Conservation (phyloP, 2,329 filamentous ascomycete species). For the Alternaria triticina region DNA sequence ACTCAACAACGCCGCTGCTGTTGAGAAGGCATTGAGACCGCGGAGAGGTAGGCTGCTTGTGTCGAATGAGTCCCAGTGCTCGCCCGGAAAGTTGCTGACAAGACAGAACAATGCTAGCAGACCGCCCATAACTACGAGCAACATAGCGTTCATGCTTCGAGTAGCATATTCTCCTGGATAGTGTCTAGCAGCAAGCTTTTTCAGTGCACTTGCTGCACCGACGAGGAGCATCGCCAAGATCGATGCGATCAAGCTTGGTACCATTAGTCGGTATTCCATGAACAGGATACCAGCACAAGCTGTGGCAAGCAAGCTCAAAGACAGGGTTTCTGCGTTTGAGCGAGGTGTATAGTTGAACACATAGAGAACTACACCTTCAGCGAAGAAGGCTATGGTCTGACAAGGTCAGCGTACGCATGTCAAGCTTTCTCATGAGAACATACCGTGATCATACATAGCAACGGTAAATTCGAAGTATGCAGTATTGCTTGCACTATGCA, state of each 20-base stretch:
- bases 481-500: conserved; percentile 37
- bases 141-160: not conserved
- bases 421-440: conserved; percentile 6
- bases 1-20: conserved; percentile 18
- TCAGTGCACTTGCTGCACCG: conserved; percentile 24
- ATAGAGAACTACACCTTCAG: conserved; percentile 19
- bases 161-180: conserved; percentile 6
- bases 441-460: conserved; percentile 40
- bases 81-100: not conserved
- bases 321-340: conserved; percentile 18
- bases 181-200: conserved; percentile 10
- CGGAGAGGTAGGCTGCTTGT: conserved; percentile 12
- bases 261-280: conserved; percentile 36
- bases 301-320: conserved; percentile 16
- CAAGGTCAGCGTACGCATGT: conserved; percentile 1
- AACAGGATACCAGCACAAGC: conserved; percentile 26
- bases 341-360: conserved; percentile 7
- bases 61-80: conserved; percentile 14
- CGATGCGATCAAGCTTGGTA: conserved; percentile 26
- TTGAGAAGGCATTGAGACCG: conserved; percentile 18
- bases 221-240: conserved; percentile 30
- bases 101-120: conserved; percentile 13
- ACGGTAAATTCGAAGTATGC: conserved; percentile 39
- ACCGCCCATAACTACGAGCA: conserved; percentile 6
- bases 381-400: conserved; percentile 25